Conservation (phyloP, 2,329 filamentous ascomycete species). For the Drechslerella coelobrocha region DNA sequence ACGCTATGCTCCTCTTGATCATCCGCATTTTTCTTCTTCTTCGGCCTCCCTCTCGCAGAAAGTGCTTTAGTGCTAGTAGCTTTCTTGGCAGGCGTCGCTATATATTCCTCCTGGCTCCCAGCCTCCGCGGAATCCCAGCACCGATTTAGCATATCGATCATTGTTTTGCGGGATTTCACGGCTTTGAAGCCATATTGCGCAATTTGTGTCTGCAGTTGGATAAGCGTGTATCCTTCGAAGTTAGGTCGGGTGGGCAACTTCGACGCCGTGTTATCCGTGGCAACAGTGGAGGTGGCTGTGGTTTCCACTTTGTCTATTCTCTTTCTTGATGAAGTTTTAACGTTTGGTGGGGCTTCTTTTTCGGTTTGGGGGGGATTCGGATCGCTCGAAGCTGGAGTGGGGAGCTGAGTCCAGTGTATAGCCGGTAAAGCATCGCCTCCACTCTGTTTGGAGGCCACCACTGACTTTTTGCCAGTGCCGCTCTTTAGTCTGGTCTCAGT, state of each 20-base stretch:
- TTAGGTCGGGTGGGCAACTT: slow-evolving; percentile 23
- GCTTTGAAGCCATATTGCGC: slow-evolving; percentile 44
- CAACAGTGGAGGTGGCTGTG: background rate
- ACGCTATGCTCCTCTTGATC: slow-evolving; percentile 3
- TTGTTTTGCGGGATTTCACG: slow-evolving; percentile 43
- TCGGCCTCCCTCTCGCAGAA: slow-evolving; percentile 10
- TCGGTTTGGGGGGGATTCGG: background rate
- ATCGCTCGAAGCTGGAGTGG: slow-evolving; percentile 7
- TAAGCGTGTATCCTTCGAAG: slow-evolving; percentile 42
- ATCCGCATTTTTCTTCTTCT: slow-evolving; percentile 7
- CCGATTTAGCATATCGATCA: slow-evolving; percentile 40
- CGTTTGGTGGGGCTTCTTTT: background rate
- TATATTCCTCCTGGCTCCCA: background rate
- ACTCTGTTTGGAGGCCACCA: background rate
- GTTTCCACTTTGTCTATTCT: background rate
- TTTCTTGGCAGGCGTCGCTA: background rate
- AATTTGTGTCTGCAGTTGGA: slow-evolving; percentile 39
- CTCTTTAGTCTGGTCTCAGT: background rate
- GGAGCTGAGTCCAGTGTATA: slow-evolving; percentile 15
- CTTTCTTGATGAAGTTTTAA: background rate
- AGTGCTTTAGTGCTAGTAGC: background rate
- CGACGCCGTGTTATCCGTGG: background rate
- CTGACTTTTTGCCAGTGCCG: background rate
- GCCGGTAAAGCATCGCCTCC: slow-evolving; percentile 4
- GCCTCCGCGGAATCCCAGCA: slow-evolving; percentile 43